Conservation (phyloP, 2,329 filamentous ascomycete genomes). For the Allantophomopsis lycopodina region DNA sequence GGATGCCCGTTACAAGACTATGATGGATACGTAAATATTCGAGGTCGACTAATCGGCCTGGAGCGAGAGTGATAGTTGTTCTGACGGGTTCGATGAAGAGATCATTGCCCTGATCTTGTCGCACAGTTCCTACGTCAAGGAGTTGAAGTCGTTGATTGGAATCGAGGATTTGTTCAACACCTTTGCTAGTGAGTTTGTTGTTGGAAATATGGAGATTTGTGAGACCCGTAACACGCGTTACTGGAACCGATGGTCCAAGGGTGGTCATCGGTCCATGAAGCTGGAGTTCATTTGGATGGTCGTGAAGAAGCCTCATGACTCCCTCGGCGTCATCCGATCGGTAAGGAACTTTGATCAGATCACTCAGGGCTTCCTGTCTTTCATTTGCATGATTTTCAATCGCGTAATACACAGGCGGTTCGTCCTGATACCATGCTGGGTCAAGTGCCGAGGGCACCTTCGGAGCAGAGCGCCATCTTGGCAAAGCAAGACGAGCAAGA, state of each 20-base stretch:
- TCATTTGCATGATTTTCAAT: constrained; percentile 10
- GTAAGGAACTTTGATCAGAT: background rate
- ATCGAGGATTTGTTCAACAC: constrained; percentile 28
- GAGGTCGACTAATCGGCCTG: constrained; percentile 27
- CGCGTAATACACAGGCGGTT: constrained; percentile 6
- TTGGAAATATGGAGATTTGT: constrained; percentile 40
- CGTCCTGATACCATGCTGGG: constrained; percentile 22
- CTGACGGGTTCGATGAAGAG: constrained; percentile 2
- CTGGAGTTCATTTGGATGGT: constrained; percentile 16
- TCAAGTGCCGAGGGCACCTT: constrained; percentile 27
- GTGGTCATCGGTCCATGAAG: background rate
- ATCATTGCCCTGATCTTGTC: constrained; percentile 4
- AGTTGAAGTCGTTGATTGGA: constrained; percentile 30
- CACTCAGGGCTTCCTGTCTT: background rate
- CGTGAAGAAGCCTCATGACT: constrained; percentile 13
- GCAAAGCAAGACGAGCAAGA: background rate
- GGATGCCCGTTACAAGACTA: constrained; percentile 41
- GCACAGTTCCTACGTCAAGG: constrained; percentile 33
- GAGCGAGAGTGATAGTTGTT: background rate
- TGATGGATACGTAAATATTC: constrained; percentile 41
- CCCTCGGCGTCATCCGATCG: constrained; percentile 3
- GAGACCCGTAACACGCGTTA: constrained; percentile 25
- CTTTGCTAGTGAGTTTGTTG: constrained; percentile 30
- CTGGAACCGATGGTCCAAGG: background rate
- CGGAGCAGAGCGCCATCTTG: constrained; percentile 1